These are phyloP conservation scores for Rhododendron vialii DNA, from an alignment of 148 eudicot species.

Conservation along the genomic window DNA sequence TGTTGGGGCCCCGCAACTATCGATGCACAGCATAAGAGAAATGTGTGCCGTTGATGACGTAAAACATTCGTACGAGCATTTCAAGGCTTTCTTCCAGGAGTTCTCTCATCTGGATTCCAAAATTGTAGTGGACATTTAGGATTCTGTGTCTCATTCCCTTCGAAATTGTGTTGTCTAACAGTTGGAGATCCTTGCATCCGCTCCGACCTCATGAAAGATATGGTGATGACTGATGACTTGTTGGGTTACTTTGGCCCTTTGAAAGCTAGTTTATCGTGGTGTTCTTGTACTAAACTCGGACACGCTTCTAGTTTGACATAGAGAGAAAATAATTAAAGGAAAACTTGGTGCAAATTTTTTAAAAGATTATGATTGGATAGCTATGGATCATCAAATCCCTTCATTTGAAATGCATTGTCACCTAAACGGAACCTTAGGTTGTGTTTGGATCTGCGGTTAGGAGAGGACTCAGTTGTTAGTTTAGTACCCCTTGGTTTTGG, in stretches of 20 bases:
- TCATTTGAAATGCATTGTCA: too few species aligned
- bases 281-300: neutral
- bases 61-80: slow-evolving; percentile 71
- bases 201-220: too few species aligned
- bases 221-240: neutral
- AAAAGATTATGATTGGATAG: too few species aligned
- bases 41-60: slow-evolving; percentile 98
- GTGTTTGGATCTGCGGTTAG: too few species aligned
- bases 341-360: neutral
- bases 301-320: neutral
- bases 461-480: too few species aligned
- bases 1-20: slow-evolving; percentile 87
- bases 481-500: too few species aligned
- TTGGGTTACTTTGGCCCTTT: neutral
- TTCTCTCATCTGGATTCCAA: slow-evolving; percentile 69
- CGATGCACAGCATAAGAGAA: slow-evolving; percentile 99
- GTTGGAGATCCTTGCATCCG: neutral
- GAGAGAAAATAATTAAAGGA: neutral
- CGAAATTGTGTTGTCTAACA: neutral
- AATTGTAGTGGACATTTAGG: slow-evolving; percentile 54
- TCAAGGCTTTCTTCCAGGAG: slow-evolving; percentile 74
- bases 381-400: too few species aligned
- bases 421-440: too few species aligned
- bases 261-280: neutral
- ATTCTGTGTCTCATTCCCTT: neutral